Evolutionary conservation across 352 stramenopile genomes (phyloP).

Genomic region (Globisporangium spinosum): DNA sequence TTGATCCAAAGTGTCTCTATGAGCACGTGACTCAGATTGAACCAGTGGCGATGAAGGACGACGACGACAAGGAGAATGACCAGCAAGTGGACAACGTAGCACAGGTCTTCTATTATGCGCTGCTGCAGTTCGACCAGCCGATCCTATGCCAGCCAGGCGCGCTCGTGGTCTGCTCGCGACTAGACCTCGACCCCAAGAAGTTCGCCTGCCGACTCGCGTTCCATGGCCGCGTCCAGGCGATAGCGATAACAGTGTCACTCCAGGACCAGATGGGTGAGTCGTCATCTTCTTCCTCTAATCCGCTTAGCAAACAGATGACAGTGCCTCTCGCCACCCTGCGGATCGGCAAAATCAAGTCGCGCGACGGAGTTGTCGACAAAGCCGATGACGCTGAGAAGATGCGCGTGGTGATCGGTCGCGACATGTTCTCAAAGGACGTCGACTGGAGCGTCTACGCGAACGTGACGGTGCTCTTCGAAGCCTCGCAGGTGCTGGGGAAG

Average conservation of each 20-base stretch:
- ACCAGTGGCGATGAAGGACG: constrained; percentile 10
- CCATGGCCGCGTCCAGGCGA: constrained; percentile 43
- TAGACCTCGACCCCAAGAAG: constrained; percentile 64
- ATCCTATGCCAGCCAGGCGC: constrained; percentile 50
- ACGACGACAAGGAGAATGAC: background rate
- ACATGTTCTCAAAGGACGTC: constrained; percentile 78
- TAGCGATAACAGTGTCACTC: constrained; percentile 24
- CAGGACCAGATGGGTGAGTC: background rate
- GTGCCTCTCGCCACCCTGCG: constrained; percentile 28
- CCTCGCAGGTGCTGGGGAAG: constrained; percentile 30
- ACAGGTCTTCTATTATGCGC: constrained; percentile 22
- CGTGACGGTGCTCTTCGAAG: constrained; percentile 44
- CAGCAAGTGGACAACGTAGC: background rate
- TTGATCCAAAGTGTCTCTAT: constrained; percentile 40
- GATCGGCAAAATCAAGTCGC: constrained; percentile 64
- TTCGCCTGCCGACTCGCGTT: constrained; percentile 71
- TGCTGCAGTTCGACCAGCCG: constrained; percentile 68
- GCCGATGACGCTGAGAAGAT: constrained; percentile 1
- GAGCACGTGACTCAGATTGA: constrained; percentile 40
- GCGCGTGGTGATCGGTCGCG: constrained; percentile 49
- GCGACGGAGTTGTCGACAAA: constrained; percentile 62
- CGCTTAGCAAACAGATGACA: constrained; percentile 12
- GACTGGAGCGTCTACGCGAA: constrained; percentile 62
- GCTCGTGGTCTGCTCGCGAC: constrained; percentile 68
- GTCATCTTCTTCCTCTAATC: background rate